Evolutionary conservation across 2,329 filamentous ascomycete species (phyloP), one percentile per base, ranked within the genome.

Genomic region (Fusarium sp.): DNA sequence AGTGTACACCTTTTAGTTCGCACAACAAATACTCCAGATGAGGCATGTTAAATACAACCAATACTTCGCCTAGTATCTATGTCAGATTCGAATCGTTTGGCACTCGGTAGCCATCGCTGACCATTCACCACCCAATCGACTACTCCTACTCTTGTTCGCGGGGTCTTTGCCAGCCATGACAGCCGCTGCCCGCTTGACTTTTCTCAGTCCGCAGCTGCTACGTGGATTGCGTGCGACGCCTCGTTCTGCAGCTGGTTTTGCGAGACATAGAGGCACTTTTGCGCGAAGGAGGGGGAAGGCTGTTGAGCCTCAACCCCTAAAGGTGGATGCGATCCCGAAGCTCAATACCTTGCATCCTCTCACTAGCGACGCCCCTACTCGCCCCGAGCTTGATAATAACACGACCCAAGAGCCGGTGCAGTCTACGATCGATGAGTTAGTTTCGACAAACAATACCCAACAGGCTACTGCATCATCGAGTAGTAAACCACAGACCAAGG

Each of bases 141-240:
- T n/a, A 27, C 37, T 41, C 17, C 44, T 54, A 44, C 52, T 44
- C 48, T 48, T 49, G 30, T 43, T 49, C 35, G 51, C 56, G 35
- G 45, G 43, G 41, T 49, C 57, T 45, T 54, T 52, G 40, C 54
- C 52, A 54, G 33, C 45, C 64, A 92, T 92, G 90, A 84, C 89
- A 88, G 84, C 89, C 66, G 83, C 85, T 23, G 81, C 82, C 62
- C 84, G 90, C 73, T 81, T 92, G 62, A 86, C 87, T 17, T 92
- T 92, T 73, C 82, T 92, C 19, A 92, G 91, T 70, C 89, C 90
- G 45, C 87, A 88, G 70, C 78, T 92, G 55, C 86, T 90, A 77
- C 87, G 88, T 55, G 82, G 84, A 17, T 67, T 82, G 25, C 66
- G 65, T 53, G 63, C 59, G 27, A 56, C 59, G 84, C 66, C 70